Evolutionary conservation across 352 stramenopile species (phyloP).

Genomic region (Globisporangium cylindrosporum): DNA sequence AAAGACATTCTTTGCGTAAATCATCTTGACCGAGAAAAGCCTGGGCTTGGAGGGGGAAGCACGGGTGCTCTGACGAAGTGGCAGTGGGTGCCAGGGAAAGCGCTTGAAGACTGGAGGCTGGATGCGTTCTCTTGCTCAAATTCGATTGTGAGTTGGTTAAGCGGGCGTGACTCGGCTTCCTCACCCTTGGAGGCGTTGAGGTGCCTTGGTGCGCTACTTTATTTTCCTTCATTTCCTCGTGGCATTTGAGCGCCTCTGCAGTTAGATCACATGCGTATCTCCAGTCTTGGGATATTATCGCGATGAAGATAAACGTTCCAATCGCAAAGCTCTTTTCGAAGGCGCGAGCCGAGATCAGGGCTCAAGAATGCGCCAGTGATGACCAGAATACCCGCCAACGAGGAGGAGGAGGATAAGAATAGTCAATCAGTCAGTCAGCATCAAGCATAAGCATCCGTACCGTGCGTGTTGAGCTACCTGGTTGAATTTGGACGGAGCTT

Average conservation of each 20-base stretch:
- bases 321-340: background rate
- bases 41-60: conserved; percentile 20
- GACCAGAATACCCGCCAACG: background rate
- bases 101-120: conserved; percentile 20
- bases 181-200: background rate
- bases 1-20: conserved; percentile 60
- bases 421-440: background rate
- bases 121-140: conserved; percentile 23
- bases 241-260: background rate
- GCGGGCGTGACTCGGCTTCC: background rate
- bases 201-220: background rate
- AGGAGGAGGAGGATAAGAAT: background rate
- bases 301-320: background rate
- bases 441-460: background rate
- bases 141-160: conserved; percentile 20
- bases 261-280: background rate
- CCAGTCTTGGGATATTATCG: background rate
- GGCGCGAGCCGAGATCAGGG: background rate
- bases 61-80: conserved; percentile 19
- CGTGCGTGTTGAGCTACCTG: background rate
- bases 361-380: background rate
- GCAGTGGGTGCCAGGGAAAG: conserved; percentile 17
- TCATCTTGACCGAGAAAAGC: conserved; percentile 36
- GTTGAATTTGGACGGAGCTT: background rate
- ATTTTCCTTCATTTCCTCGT: background rate